Conservation (phyloP, 345 rosid species). For the Eucalyptus marginata region DNA sequence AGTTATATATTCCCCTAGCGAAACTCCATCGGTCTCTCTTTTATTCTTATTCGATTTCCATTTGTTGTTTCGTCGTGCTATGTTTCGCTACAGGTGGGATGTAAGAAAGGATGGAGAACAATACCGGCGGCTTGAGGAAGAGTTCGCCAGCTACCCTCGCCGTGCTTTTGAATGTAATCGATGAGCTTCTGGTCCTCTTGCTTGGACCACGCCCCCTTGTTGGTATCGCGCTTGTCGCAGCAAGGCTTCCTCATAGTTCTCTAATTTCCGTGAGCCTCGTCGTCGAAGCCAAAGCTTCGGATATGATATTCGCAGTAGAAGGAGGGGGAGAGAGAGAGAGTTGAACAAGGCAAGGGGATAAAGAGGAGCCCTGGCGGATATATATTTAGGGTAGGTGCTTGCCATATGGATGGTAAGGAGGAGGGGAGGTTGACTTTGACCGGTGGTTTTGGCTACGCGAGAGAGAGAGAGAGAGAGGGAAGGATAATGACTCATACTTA, state of each 20-base stretch:
- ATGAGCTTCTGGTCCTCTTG: conserved; percentile 34
- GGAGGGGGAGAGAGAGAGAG: neutral
- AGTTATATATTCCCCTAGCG: neutral
- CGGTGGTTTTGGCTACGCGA: conserved; percentile 16
- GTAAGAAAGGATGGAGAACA: neutral
- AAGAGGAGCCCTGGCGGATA: neutral
- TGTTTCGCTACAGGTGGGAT: neutral
- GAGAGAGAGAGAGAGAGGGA: neutral
- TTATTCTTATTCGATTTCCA: neutral
- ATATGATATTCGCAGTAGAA: neutral
- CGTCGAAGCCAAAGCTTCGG: neutral
- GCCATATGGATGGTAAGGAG: neutral
- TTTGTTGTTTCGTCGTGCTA: neutral
- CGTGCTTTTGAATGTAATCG: conserved; percentile 22
- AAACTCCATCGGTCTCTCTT: neutral
- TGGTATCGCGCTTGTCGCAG: conserved; percentile 19
- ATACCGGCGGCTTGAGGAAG: conserved; percentile 32
- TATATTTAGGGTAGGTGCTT: neutral
- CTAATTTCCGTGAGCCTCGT: too few relatives aligned
- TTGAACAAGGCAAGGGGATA: neutral
- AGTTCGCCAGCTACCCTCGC: conserved; percentile 34
- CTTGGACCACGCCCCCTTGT: conserved; percentile 36
- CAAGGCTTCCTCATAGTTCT: conserved; percentile 24
- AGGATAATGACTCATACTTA: neutral
- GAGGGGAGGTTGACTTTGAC: conserved; percentile 19